These are phyloP conservation scores for Herpotrichia juniperi DNA, from an alignment of 2,329 filamentous ascomycete genomes.

Conservation along the genomic window DNA sequence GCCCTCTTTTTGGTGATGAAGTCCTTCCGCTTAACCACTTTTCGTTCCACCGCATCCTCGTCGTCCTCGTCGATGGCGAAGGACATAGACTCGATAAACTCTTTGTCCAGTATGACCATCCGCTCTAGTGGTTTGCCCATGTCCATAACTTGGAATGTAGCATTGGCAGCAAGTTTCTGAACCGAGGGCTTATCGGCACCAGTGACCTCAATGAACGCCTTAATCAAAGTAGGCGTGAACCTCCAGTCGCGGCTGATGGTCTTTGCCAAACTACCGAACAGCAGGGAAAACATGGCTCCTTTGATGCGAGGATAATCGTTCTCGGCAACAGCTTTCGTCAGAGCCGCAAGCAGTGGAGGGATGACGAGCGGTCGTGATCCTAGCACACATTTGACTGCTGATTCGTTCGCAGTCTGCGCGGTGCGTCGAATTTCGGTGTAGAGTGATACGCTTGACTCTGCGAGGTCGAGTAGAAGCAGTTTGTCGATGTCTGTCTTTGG, in stretches of 20 bases:
- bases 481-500: constrained; percentile 92
- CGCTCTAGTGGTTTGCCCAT: constrained; percentile 89
- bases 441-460: constrained; percentile 84
- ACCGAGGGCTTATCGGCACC: constrained; percentile 93
- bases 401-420: constrained; percentile 90
- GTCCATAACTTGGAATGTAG: constrained; percentile 85
- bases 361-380: constrained; percentile 89
- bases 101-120: constrained; percentile 80
- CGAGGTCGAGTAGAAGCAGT: constrained; percentile 80
- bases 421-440: constrained; percentile 97
- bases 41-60: constrained; percentile 62
- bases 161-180: constrained; percentile 82
- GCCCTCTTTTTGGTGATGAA: constrained; percentile 77
- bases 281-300: constrained; percentile 86
- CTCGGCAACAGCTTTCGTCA: constrained; percentile 77
- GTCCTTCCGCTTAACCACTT: constrained; percentile 70
- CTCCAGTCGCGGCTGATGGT: constrained; percentile 93
- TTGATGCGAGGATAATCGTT: constrained; percentile 93
- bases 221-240: constrained; percentile 88
- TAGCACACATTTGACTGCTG: constrained; percentile 88
- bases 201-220: constrained; percentile 86
- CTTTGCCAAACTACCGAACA: constrained; percentile 87
- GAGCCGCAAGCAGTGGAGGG: constrained; percentile 78
- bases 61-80: constrained; percentile 41
- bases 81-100: constrained; percentile 70